These are phyloP conservation scores for Lachnellula cervina DNA, from an alignment of 2,329 filamentous ascomycete genomes.

Conservation along the genomic window DNA sequence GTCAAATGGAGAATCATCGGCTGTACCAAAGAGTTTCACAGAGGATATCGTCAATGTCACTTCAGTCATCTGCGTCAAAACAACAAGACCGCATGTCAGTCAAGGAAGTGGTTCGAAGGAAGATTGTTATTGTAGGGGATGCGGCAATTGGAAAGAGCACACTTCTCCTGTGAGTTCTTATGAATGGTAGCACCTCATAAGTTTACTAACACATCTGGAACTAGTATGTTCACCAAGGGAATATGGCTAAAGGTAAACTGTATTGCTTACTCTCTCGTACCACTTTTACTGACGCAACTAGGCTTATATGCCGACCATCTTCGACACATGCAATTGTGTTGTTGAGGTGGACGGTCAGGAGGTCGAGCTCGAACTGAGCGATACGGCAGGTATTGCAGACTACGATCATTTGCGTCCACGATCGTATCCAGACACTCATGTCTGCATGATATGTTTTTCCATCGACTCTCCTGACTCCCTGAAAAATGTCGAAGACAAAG, in stretches of 20 bases:
- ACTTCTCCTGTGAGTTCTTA: too few species aligned
- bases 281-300: conserved; percentile 38
- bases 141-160: too few species aligned
- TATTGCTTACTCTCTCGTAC: background rate
- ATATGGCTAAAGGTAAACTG: conserved; percentile 97
- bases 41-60: too few species aligned
- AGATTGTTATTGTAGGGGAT: too few species aligned
- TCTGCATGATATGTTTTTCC: conserved; percentile 99
- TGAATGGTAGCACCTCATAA: too few species aligned
- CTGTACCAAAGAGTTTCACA: too few species aligned
- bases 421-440: conserved; percentile 98
- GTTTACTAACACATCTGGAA: too few species aligned
- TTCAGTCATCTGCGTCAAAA: too few species aligned
- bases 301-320: conserved; percentile 99
- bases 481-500: conserved; percentile 99
- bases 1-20: too few species aligned
- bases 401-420: conserved; percentile 98
- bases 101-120: too few species aligned
- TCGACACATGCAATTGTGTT: conserved; percentile 99
- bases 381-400: conserved; percentile 99
- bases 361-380: conserved; percentile 98
- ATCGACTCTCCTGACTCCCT: conserved; percentile 98
- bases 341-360: conserved; percentile 99
- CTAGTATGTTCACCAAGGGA: conserved; percentile 98
- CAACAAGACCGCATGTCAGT: too few species aligned